Evolutionary conservation across 108 stramenopile genomes (phyloP).

Genomic region (Cyclotella atomus): DNA sequence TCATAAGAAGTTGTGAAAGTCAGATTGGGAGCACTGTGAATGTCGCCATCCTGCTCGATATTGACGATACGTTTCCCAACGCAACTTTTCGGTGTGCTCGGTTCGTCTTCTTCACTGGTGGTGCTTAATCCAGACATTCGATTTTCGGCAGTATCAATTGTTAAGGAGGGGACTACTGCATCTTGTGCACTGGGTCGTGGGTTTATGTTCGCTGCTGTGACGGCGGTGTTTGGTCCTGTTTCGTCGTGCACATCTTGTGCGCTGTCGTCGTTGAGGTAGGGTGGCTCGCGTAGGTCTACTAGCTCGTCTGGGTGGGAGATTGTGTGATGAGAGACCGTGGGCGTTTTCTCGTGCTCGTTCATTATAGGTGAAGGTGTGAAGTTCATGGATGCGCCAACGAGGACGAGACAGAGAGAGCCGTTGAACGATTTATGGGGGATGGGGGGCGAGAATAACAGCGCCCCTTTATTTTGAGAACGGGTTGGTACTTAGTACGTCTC

Average conservation of each 20-base stretch:
- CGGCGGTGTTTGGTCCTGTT: neutral
- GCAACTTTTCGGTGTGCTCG: neutral
- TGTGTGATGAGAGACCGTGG: neutral
- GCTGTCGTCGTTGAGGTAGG: neutral
- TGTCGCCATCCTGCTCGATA: too few relatives aligned
- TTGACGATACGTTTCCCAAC: neutral
- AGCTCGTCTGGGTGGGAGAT: neutral
- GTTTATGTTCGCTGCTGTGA: neutral
- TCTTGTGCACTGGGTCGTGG: neutral
- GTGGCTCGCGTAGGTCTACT: neutral
- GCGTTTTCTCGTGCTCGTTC: conserved; percentile 6
- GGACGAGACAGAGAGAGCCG: too few relatives aligned
- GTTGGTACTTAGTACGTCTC: too few relatives aligned
- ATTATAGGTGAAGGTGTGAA: too few relatives aligned
- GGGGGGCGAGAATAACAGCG: too few relatives aligned
- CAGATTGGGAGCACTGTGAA: too few relatives aligned
- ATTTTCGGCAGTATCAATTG: neutral
- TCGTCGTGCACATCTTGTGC: neutral
- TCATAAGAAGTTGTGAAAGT: neutral
- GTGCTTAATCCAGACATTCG: conserved; percentile 8
- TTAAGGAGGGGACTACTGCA: neutral
- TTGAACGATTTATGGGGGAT: too few relatives aligned
- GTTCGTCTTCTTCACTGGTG: neutral
- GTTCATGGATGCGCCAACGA: too few relatives aligned
- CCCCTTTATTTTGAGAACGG: too few relatives aligned